Evolutionary conservation across 805 yeast genomes (phyloP).

Genomic region (Pichia rugopelliculosa): DNA sequence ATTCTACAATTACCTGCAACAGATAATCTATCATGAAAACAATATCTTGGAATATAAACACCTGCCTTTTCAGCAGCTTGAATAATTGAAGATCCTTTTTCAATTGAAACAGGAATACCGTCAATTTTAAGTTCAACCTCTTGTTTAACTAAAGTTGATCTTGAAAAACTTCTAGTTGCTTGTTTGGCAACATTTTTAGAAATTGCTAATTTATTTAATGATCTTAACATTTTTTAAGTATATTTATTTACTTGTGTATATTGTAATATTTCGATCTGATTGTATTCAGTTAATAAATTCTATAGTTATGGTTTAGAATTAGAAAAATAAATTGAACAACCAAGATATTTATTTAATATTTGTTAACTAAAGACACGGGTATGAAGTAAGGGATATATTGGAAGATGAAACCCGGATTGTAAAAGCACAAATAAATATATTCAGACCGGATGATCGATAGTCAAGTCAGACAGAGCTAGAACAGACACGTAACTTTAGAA

Average conservation of each 20-base stretch:
- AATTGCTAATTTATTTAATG: slow-evolving; percentile 9
- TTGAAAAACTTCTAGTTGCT: slow-evolving; percentile 11
- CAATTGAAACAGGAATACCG: slow-evolving; percentile 68
- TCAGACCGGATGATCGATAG: background rate
- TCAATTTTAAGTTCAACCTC: slow-evolving; percentile 43
- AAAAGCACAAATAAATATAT: background rate
- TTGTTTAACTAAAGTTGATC: slow-evolving; percentile 7
- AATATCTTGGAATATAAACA: slow-evolving; percentile 78
- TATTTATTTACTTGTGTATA: background rate
- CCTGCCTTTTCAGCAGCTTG: slow-evolving; percentile 93
- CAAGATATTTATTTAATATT: background rate
- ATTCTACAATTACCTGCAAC: slow-evolving; percentile 91
- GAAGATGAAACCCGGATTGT: background rate
- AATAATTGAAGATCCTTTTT: slow-evolving; percentile 80
- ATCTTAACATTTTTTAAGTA: slow-evolving; percentile 12
- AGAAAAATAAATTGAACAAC: background rate
- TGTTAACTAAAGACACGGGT: background rate
- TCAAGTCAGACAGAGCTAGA: background rate
- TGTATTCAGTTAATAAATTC: background rate
- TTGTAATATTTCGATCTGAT: background rate
- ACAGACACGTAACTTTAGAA: background rate
- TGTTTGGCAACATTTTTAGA: slow-evolving; percentile 8
- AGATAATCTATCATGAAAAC: slow-evolving; percentile 86
- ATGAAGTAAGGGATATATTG: background rate
- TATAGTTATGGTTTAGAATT: background rate